phyloP scores from a whole-genome alignment of 2,329 filamentous ascomycete species.

The Fusarium sarcochroum region DNA sequence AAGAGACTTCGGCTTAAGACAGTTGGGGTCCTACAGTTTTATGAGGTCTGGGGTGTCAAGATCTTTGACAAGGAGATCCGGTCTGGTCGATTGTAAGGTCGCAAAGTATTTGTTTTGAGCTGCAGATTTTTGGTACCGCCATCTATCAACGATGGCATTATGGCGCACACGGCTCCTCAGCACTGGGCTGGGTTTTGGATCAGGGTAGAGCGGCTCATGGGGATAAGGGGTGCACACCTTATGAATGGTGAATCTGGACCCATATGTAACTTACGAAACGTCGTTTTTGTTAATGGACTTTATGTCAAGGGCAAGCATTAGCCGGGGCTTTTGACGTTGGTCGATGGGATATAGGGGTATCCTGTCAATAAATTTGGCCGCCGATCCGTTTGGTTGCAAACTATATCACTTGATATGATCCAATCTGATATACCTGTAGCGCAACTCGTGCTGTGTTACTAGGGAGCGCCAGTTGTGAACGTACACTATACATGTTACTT shows the following conservation, averaged over 20 bases:
- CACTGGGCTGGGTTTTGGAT: constrained; percentile 14
- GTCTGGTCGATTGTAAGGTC: constrained; percentile 49
- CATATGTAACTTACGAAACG: constrained; percentile 13
- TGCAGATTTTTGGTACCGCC: constrained; percentile 16
- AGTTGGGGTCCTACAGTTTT: constrained; percentile 55
- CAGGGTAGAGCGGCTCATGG: constrained; percentile 18
- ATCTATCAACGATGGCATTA: constrained; percentile 3
- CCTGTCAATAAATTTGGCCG: background rate
- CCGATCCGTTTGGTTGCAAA: background rate
- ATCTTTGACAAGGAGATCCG: constrained; percentile 73
- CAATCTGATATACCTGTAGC: background rate
- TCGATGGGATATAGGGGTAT: background rate
- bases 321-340: background rate
- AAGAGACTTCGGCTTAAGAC: constrained; percentile 55
- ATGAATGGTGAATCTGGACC: constrained; percentile 1
- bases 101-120: background rate
- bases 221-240: constrained; percentile 1
- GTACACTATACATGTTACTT: too few relatives aligned
- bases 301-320: background rate
- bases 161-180: constrained; percentile 23
- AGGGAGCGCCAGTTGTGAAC: too few relatives aligned
- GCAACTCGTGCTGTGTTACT: too few relatives aligned
- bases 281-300: constrained; percentile 10
- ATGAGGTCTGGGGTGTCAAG: constrained; percentile 62
- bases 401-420: background rate